A percentile compares a stretch with the other conserved stretches of the same genome.
Evolutionary conservation across 1,139 yeast genomes (phyloP).

Genomic region (Groenewaldozyma sp.): DNA sequence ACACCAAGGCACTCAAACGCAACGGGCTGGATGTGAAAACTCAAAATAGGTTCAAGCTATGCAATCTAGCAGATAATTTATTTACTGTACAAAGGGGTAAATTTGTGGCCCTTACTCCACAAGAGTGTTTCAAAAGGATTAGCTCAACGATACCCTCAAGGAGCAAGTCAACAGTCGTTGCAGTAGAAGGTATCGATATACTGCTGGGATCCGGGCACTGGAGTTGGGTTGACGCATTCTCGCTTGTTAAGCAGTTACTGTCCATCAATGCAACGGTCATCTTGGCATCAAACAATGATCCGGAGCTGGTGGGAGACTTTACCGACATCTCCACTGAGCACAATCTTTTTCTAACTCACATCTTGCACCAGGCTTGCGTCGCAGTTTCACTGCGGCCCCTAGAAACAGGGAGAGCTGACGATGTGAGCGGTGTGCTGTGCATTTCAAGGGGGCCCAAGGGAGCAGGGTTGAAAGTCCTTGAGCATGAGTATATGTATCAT

Average conservation of each 20-base stretch:
- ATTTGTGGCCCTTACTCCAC: background rate
- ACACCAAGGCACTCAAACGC: conserved; percentile 20
- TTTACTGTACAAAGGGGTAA: too few species aligned
- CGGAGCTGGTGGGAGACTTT: conserved; percentile 33
- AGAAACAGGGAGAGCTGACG: conserved; percentile 74
- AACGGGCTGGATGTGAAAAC: conserved; percentile 21
- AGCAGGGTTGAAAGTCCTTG: conserved; percentile 32
- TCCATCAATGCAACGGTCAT: conserved; percentile 13
- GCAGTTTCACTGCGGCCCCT: conserved; percentile 53
- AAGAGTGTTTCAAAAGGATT: conserved; percentile 3
- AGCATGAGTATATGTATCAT: conserved; percentile 57
- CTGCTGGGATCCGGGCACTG: conserved; percentile 21
- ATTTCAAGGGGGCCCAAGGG: conserved; percentile 44
- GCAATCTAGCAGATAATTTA: conserved; percentile 28
- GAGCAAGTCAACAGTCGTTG: conserved; percentile 6
- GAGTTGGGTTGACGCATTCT: conserved; percentile 7
- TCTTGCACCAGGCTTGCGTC: conserved; percentile 43
- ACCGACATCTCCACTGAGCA: conserved; percentile 28
- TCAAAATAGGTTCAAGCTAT: conserved; percentile 8
- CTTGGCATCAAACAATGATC: conserved; percentile 30
- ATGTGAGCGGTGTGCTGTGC: conserved; percentile 63
- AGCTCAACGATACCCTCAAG: background rate
- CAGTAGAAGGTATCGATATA: conserved; percentile 32
- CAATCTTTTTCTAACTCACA: conserved; percentile 39
- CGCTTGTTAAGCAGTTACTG: conserved; percentile 4